A percentile compares a stretch with the other conserved stretches of the same genome.
Evolutionary conservation across 192 early-diverging fungal species (phyloP).

Genomic region (Rhizoclosmatium sp.): DNA sequence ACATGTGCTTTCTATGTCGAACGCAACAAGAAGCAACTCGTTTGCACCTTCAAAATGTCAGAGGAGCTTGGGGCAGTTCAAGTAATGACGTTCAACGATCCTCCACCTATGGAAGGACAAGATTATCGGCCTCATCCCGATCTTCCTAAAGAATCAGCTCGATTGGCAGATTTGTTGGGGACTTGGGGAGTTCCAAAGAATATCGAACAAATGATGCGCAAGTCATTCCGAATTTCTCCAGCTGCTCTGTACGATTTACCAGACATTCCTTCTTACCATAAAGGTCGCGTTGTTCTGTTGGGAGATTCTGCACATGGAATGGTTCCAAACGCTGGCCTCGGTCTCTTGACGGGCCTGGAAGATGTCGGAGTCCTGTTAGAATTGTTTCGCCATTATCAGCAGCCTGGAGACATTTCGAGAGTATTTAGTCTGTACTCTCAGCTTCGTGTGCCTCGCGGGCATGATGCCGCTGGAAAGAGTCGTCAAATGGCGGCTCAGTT

Average conservation of each 20-base stretch:
- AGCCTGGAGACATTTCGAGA: too few species aligned
- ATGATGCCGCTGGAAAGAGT: too few species aligned
- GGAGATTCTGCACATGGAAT: constrained; percentile 47
- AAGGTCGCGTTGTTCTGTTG: constrained; percentile 19
- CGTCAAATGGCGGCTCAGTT: too few species aligned
- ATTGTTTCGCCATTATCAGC: constrained; percentile 13
- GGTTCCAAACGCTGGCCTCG: too few species aligned
- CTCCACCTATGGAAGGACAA: not conserved
- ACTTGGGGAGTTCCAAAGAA: constrained; percentile 23
- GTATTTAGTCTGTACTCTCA: too few species aligned
- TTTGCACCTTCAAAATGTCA: constrained; percentile 17
- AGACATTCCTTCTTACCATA: not conserved
- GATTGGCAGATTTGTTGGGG: too few species aligned
- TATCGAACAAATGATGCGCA: constrained; percentile 16
- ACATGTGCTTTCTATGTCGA: constrained; percentile 18
- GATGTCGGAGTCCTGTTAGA: constrained; percentile 42
- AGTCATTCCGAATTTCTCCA: constrained; percentile 20
- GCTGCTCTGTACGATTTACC: constrained; percentile 29
- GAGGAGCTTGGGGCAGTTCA: constrained; percentile 4
- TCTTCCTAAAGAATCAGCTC: constrained; percentile 11
- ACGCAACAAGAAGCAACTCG: constrained; percentile 17
- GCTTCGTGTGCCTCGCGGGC: too few species aligned
- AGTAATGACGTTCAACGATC: too few species aligned
- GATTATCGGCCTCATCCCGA: constrained; percentile 13
- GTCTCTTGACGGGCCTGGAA: constrained; percentile 37